Evolutionary conservation across 1,139 yeast genomes (phyloP), one percentile per base, ranked within the genome.

Genomic region (Scheffersomyces quercinus): DNA sequence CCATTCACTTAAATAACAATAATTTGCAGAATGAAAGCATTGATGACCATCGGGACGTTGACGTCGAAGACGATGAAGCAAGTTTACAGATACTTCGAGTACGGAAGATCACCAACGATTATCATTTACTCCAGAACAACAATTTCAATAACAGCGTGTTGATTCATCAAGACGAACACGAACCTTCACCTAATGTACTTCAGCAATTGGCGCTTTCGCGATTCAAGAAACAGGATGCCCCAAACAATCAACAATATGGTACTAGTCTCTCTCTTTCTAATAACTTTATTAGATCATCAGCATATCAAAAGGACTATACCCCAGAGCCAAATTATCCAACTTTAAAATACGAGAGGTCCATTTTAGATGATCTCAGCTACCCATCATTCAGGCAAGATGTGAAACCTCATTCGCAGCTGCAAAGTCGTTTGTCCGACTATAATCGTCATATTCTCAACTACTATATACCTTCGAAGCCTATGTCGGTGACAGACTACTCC

Each of bases 41-140:
- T 20, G 26, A 6, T 6, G 7, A 20, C 26, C 26, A 6, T 20
- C 26, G 5, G 26, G 26, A 20, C 26, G 26, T 20, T 8, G 9
- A 20, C 3, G 9, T 14, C 5, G 35, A 31, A 14, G 35, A 31
- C 9, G 34, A 31, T 12, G 35, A 31, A n/a, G 35, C 15, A 31
- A 31, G 35, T 31, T 12, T 31, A 6, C 35, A 31, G 20, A 31
- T 31, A 15, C 11, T 14, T n/a, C 12, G 9, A 5, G 39, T 41
- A 26, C 35, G 39, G 14, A 44, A 37, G 29, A 34, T 50, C 29
- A 49, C 55, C 12, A 48, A 52, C 26, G 55, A 52, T 36, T 52
- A 42, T 30, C 56, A 52, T 34, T 29, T 51, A 3, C 35, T 51
- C n/a, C 45, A 34, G 37, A 43, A 48, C 30, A 49, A 52, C 33